These are phyloP conservation scores for Colletotrichum neosansevieriae DNA, from an alignment of 2,329 filamentous ascomycete species.

Conservation along the genomic window DNA sequence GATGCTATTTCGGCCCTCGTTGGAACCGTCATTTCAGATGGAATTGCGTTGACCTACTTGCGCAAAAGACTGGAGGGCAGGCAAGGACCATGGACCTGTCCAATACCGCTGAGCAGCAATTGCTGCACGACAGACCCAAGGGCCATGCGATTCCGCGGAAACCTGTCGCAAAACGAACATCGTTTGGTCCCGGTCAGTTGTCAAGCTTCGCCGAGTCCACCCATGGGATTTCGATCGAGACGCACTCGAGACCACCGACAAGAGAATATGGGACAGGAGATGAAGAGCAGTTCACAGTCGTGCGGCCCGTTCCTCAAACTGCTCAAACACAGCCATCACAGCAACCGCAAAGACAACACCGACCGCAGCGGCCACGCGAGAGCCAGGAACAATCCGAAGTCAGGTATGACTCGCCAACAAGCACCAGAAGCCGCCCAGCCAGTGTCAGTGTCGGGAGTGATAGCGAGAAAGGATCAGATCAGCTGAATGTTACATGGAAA, in stretches of 20 bases:
- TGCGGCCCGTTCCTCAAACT: background rate
- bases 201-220: background rate
- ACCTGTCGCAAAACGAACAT: background rate
- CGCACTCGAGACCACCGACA: background rate
- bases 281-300: background rate
- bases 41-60: background rate
- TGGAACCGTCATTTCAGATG: background rate
- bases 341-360: background rate
- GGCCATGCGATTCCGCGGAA: background rate
- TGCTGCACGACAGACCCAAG: background rate
- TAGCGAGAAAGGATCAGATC: background rate
- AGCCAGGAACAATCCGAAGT: background rate
- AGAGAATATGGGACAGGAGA: background rate
- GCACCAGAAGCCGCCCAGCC: background rate
- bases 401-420: background rate
- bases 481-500: background rate
- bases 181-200: background rate
- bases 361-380: too few species aligned
- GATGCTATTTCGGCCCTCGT: background rate
- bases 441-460: background rate
- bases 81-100: constrained; percentile 9
- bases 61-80: background rate
- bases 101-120: background rate
- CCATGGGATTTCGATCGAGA: background rate
- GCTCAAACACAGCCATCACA: background rate